Base-by-base conservation (phyloP, 1,284 basidiomycete species). In the Schizophyllum amplum region DNA sequence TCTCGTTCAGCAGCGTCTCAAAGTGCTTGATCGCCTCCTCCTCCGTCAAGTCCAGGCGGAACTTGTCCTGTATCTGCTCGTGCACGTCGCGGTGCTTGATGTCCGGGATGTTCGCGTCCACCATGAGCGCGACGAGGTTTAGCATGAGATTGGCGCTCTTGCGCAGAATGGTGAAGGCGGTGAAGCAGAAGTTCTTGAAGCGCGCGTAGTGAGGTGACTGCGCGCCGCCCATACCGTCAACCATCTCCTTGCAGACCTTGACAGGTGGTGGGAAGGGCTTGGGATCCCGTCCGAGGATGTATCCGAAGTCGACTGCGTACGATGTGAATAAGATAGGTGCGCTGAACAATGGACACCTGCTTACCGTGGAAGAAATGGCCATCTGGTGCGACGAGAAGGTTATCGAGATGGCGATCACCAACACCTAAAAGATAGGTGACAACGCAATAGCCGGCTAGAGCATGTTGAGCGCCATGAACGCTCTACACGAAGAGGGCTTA, bases 161-260 rank as follows among this genome's bases (percentile, higher is more conserved):
- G 60, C 97, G 83, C 55, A 99, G 80, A 65, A 92, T 93, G 57
- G 89, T 92, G 72, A 98, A 99, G 0, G 94, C 96, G 3, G 95
- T 98, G 70, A 95, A 94, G 71, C 94, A 97, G 63, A 97, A 87
- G 62, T 86, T 90, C 72, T 96, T 95, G 84, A 99, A 99, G 42
- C 94, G 87, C 24, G 85, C 82, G 70, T 99, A 97, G 68, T 97
- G 94, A 17, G 87, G 79, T 3, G 94, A 94, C 67, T 89, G 81
- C n/a, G 90, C 83, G 42, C 97, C 96, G 17, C 97, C 97, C 95
- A 99, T 98, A 6, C 91, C 95, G 67, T 99, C 97, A 0, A 99
- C 94, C 97, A 99, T 99, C 69, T 99, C 97, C 65, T 97, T 96
- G 73, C 94, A 97, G 24, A 99, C 91, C 71, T 99, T 99, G 65